Conservation (phyloP, 768 basidiomycete species). For the Neoboletus subvelutipes region DNA sequence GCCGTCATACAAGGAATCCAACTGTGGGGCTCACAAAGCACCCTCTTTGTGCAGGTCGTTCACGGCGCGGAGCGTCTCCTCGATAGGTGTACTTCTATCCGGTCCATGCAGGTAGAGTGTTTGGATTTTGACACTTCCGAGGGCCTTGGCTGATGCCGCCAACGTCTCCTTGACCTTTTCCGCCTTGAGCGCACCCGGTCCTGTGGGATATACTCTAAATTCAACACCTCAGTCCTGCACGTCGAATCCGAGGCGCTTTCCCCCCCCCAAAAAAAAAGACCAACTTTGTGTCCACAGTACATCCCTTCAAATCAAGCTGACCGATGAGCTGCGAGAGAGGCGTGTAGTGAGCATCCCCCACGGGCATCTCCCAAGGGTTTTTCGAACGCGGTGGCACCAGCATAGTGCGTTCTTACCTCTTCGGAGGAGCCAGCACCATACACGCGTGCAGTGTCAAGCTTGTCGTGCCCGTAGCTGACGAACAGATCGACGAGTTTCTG, state of each 20-base stretch:
- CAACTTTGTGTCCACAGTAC: slow-evolving; percentile 22
- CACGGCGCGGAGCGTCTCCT: slow-evolving; percentile 46
- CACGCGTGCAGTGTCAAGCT: slow-evolving; percentile 10
- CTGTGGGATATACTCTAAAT: slow-evolving; percentile 35
- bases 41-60: slow-evolving; percentile 52
- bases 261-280: background rate
- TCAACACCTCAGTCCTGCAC: background rate
- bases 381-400: background rate
- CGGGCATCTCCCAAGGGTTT: no score
- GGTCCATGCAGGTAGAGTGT: slow-evolving; percentile 31
- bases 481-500: slow-evolving; percentile 23
- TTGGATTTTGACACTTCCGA: slow-evolving; percentile 3
- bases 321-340: slow-evolving; percentile 9
- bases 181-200: background rate
- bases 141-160: background rate
- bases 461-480: slow-evolving; percentile 13
- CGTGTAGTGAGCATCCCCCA: background rate
- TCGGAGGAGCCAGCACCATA: slow-evolving; percentile 20
- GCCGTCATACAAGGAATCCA: background rate
- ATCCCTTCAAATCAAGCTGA: slow-evolving; percentile 16
- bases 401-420: background rate
- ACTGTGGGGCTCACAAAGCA: slow-evolving; percentile 38
- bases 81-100: slow-evolving; percentile 44
- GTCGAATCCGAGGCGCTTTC: background rate
- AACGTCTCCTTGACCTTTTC: background rate